A percentile compares a stretch with the other conserved stretches of the same genome.
Conservation (phyloP, 345 rosid genomes). For the Carallia pectinifolia region DNA sequence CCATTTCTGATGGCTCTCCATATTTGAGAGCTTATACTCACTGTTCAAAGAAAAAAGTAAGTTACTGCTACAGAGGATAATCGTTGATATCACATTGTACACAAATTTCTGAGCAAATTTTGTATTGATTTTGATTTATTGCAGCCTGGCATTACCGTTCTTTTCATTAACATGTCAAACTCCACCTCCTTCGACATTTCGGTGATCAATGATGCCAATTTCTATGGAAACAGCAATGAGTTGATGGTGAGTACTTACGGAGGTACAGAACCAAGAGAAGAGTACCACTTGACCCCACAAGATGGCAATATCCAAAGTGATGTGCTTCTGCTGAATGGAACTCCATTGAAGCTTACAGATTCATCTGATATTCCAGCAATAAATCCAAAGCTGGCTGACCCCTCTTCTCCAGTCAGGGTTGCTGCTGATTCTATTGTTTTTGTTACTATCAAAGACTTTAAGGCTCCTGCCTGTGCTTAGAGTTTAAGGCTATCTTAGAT, state of each 20-base stretch:
- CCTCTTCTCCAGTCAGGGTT: slow-evolving; percentile 31
- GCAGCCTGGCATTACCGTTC: slow-evolving; percentile 46
- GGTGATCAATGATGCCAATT: slow-evolving; percentile 33
- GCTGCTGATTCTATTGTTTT: slow-evolving; percentile 43
- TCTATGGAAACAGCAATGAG: slow-evolving; percentile 7
- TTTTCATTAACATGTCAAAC: slow-evolving; percentile 52
- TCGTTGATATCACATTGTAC: not conserved
- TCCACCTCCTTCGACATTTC: slow-evolving; percentile 34
- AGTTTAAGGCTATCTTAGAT: not conserved
- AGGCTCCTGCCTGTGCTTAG: slow-evolving; percentile 57
- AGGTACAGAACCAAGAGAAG: slow-evolving; percentile 32
- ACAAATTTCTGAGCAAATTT: not conserved
- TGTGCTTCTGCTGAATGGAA: slow-evolving; percentile 50
- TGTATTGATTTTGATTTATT: not conserved
- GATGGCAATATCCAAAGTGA: slow-evolving; percentile 58
- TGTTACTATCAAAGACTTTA: slow-evolving; percentile 39
- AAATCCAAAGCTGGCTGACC: slow-evolving; percentile 41
- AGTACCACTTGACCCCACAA: slow-evolving; percentile 60
- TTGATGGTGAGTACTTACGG: not conserved
- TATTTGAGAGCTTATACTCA: slow-evolving; percentile 48
- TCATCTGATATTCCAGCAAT: slow-evolving; percentile 41
- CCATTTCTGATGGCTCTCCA: slow-evolving; percentile 37
- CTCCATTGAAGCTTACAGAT: slow-evolving; percentile 41
- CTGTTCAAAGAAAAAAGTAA: slow-evolving; percentile 48
- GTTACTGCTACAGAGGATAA: not conserved